Evolutionary conservation across 257 asterid species (phyloP).

Genomic region (Coffea eugenioides): DNA sequence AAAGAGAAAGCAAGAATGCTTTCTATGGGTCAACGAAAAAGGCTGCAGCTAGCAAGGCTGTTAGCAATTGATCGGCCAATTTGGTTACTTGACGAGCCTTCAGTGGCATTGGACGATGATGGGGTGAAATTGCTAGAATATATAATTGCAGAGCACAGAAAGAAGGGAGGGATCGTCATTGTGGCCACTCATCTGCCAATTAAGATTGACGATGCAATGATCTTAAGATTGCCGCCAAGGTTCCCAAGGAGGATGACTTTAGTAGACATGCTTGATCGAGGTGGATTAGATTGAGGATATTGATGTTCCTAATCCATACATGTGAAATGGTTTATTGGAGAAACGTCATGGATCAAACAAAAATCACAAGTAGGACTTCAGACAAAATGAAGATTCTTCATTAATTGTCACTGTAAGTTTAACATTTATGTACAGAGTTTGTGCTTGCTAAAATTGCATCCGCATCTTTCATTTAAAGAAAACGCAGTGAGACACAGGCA

Average conservation of each 20-base stretch:
- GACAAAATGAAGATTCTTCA: background rate
- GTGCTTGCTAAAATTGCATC: background rate
- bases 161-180: slow-evolving; percentile 72
- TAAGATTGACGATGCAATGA: slow-evolving; percentile 54
- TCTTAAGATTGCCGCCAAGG: slow-evolving; percentile 54
- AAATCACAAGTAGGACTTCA: background rate
- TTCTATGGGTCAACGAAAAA: slow-evolving; percentile 80
- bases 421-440: background rate
- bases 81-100: slow-evolving; percentile 93
- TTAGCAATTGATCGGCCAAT: slow-evolving; percentile 83
- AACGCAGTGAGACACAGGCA: background rate
- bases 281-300: slow-evolving; percentile 34
- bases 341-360: background rate
- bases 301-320: background rate
- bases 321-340: background rate
- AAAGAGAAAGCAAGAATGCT: slow-evolving; percentile 78
- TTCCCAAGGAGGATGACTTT: slow-evolving; percentile 53
- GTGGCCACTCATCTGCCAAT: slow-evolving; percentile 63
- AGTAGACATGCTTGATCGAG: slow-evolving; percentile 58
- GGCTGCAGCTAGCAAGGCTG: slow-evolving; percentile 77
- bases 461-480: background rate
- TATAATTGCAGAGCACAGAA: slow-evolving; percentile 66
- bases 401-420: background rate
- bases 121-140: slow-evolving; percentile 69
- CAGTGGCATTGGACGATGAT: slow-evolving; percentile 78